A percentile compares a stretch with the other conserved stretches of the same genome.
These are phyloP conservation scores for Cercospora citrullina DNA, from an alignment of 2,329 filamentous ascomycete species.

Conservation along the genomic window DNA sequence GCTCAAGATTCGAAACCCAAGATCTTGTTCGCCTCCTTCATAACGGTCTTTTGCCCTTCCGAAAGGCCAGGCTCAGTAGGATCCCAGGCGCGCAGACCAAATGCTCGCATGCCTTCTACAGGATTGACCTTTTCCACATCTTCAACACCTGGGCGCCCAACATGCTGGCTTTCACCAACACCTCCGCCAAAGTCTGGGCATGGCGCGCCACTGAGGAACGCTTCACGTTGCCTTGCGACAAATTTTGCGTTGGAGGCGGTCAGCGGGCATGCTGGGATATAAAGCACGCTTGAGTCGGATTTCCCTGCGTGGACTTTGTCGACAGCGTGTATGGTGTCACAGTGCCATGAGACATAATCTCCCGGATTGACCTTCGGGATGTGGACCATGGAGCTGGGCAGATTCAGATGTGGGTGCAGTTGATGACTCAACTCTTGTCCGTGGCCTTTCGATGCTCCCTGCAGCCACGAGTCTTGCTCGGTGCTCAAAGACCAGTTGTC, in stretches of 20 bases:
- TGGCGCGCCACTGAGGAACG: slow-evolving; percentile 62
- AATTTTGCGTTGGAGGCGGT: slow-evolving; percentile 74
- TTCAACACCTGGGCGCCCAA: slow-evolving; percentile 44
- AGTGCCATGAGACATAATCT: slow-evolving; percentile 79
- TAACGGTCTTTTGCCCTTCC: slow-evolving; percentile 52
- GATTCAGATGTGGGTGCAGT: slow-evolving; percentile 69
- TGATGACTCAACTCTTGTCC: slow-evolving; percentile 66
- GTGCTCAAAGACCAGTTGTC: slow-evolving; percentile 63
- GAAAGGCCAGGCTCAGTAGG: slow-evolving; percentile 49
- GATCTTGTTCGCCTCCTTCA: slow-evolving; percentile 57
- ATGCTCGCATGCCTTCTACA: slow-evolving; percentile 54
- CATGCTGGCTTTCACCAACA: slow-evolving; percentile 59
- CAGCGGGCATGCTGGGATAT: slow-evolving; percentile 83
- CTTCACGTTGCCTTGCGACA: slow-evolving; percentile 67
- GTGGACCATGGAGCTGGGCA: slow-evolving; percentile 69
- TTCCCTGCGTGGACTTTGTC: slow-evolving; percentile 73
- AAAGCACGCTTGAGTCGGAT: slow-evolving; percentile 78
- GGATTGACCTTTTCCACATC: slow-evolving; percentile 42
- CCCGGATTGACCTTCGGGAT: slow-evolving; percentile 68
- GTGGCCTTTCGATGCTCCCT: slow-evolving; percentile 68
- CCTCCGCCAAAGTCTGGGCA: slow-evolving; percentile 57
- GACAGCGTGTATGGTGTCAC: slow-evolving; percentile 72
- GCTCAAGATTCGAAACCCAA: slow-evolving; percentile 47
- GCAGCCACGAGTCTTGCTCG: slow-evolving; percentile 60
- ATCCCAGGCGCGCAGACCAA: slow-evolving; percentile 57